Evolutionary conservation across 345 rosid genomes (phyloP), one percentile per base, ranked within the genome.

Genomic region (Cardamine chenopodiifolia): DNA sequence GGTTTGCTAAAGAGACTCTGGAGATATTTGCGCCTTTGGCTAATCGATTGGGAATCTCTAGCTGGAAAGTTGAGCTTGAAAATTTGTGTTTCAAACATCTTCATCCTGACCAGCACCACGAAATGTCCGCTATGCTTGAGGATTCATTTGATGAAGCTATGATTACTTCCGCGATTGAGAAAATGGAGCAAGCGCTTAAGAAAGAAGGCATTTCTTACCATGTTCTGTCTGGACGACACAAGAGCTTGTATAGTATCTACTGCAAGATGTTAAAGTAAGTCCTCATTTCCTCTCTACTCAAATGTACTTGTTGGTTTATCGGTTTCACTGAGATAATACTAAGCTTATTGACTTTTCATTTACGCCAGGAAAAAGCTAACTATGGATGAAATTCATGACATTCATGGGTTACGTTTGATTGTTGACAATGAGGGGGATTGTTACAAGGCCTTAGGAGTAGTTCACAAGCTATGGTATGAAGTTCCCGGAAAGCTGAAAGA

Each of bases 1-100:
- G 97, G 72, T 89, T 95, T 80, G 97, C 99, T 10, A 92, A 87
- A 89, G 99, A 95, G 86, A 95, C 99, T 28, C 49, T 89, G 68
- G 97, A 95, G 82, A 95, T 95, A 74, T 95, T 92, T 80, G 90
- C 82, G 2, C 99, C 99, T 26, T 75, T 95, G 86, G 96, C 97
- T 68, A 90, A 92, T 68, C 96, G 99, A 2, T 65, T 92, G 61
- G 99, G 99, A 48, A 88, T 95, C 75, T 87, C 82, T 52, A 86
- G 71, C 71, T 95, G 99, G 97, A 95, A 95, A 69, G 92, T 83
- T 71, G 90, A 89, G 81, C 85, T 95, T 13, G 97, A 90, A 74
- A 95, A 90, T 77, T 78, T 90, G 35, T 95, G 97, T 81, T 95
- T 95, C 73, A 95, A 88, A 82, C 85, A 95, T 87, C 91, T 95